These are phyloP conservation scores for Solanum chiquidenum DNA, from an alignment of 257 asterid species.

Conservation along the genomic window DNA sequence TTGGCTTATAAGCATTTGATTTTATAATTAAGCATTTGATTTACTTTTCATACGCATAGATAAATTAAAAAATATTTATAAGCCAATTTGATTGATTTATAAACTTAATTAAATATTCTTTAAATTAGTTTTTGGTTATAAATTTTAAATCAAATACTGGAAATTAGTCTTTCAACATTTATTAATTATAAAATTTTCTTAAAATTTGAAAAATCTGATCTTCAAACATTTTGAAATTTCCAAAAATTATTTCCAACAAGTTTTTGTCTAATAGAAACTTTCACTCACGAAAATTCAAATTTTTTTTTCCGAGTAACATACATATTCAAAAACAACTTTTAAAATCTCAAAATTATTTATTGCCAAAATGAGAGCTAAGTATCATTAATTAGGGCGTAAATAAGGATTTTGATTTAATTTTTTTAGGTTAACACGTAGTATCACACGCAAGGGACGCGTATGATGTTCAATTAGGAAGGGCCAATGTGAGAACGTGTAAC, in stretches of 20 bases:
- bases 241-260: background rate
- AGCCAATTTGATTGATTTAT: background rate
- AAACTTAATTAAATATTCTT: background rate
- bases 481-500: background rate
- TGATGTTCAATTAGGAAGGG: background rate
- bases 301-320: background rate
- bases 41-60: background rate
- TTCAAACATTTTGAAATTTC: background rate
- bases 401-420: slow-evolving; percentile 3
- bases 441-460: slow-evolving; percentile 42
- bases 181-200: background rate
- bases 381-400: background rate
- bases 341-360: background rate
- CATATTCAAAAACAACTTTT: background rate
- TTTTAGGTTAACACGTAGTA: slow-evolving; percentile 13
- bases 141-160: background rate
- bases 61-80: background rate
- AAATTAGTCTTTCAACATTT: background rate
- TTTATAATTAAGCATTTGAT: background rate
- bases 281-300: background rate
- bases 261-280: background rate
- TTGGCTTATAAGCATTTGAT: background rate
- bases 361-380: background rate
- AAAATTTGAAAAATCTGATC: rapidly evolving
- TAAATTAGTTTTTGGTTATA: background rate